Percentiles rank a stretch among this genome's conserved stretches.
Evolutionary conservation across 2,329 filamentous ascomycete species (phyloP).

Genomic region (Pestalotiopsis sp.): DNA sequence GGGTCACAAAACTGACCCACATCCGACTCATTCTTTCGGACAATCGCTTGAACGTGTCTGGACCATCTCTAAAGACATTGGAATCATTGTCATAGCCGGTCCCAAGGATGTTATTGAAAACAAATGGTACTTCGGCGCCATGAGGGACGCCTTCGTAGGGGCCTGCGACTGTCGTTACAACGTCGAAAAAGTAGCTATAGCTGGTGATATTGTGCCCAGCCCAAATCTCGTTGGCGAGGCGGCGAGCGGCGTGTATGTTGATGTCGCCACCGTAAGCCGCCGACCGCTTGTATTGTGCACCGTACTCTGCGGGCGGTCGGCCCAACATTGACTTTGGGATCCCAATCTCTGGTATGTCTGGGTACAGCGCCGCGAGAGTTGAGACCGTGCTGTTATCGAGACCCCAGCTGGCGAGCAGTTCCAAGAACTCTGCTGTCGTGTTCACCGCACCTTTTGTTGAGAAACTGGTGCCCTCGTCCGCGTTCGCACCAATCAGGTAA

Average conservation of each 20-base stretch:
- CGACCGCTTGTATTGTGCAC: constrained; percentile 14
- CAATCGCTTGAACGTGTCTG: constrained; percentile 42
- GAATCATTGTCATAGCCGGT: constrained; percentile 40
- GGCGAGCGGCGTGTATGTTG: constrained; percentile 56
- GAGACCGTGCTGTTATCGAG: constrained; percentile 29
- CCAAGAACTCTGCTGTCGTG: constrained; percentile 52
- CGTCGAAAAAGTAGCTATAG: constrained; percentile 56
- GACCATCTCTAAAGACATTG: constrained; percentile 41
- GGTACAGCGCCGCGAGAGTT: constrained; percentile 49
- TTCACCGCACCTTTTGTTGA: constrained; percentile 51
- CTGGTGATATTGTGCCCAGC: constrained; percentile 48
- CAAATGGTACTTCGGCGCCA: constrained; percentile 54
- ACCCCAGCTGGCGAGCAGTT: background rate
- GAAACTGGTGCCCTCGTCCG: constrained; percentile 50
- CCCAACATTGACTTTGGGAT: constrained; percentile 29
- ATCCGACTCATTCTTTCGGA: constrained; percentile 50
- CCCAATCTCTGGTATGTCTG: constrained; percentile 42
- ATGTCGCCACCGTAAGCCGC: constrained; percentile 51
- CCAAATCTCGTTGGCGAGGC: constrained; percentile 55
- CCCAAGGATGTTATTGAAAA: constrained; percentile 54
- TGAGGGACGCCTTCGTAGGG: constrained; percentile 33
- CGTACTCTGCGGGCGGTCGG: constrained; percentile 28
- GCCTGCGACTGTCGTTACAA: constrained; percentile 32
- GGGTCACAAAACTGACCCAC: constrained; percentile 54
- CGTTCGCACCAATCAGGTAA: constrained; percentile 34